Conservation (phyloP, 345 rosid species). For the Ceriops zippeliana region DNA sequence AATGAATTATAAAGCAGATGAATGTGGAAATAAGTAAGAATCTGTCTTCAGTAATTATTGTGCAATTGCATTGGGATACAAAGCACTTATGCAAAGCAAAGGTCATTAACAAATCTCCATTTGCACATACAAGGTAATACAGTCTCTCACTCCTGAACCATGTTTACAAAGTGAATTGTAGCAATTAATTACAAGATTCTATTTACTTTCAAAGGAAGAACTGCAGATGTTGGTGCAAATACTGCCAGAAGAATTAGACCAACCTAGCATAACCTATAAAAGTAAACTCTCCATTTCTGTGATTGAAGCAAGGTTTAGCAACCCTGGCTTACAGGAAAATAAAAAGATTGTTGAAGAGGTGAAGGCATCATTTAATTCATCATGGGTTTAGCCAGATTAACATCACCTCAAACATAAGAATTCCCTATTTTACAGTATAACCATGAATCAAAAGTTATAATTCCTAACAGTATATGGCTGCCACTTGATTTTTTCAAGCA, state of each 20-base stretch:
- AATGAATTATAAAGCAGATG: too few species aligned
- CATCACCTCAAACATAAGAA: not conserved
- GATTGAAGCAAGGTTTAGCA: not conserved
- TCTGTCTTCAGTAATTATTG: too few species aligned
- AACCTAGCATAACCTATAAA: not conserved
- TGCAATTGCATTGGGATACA: not conserved
- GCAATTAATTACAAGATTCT: not conserved
- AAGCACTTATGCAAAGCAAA: not conserved
- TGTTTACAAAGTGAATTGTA: not conserved
- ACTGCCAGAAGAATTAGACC: not conserved
- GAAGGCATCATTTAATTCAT: not conserved
- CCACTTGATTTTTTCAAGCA: conserved; percentile 14
- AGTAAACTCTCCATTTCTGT: not conserved
- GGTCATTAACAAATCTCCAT: too few species aligned
- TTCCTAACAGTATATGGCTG: conserved; percentile 7
- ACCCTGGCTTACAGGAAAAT: not conserved
- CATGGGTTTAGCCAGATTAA: not conserved
- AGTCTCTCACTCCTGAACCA: not conserved
- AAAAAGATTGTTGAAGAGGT: not conserved
- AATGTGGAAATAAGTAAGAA: too few species aligned
- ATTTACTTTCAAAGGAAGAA: not conserved
- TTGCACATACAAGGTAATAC: not conserved
- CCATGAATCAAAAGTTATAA: not conserved
- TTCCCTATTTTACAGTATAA: not conserved
- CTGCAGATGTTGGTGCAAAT: not conserved